Evolutionary conservation across 768 basidiomycete species (phyloP), one percentile per base, ranked within the genome.

Genomic region (Auriscalpium vulgare): DNA sequence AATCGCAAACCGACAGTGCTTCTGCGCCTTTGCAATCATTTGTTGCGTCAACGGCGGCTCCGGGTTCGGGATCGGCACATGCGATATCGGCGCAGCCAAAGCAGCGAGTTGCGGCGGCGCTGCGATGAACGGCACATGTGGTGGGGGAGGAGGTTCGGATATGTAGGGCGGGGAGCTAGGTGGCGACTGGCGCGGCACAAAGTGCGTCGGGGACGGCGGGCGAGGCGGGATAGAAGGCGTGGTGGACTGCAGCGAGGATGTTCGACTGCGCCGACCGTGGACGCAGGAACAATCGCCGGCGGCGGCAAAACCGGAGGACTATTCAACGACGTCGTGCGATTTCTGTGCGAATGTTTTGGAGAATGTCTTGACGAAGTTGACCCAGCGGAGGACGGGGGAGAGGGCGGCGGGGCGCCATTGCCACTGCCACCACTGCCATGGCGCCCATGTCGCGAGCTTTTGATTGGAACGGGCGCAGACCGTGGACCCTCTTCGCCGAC

Each of bases 1-100:
- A 56, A 97, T 91, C 8, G 95, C 95, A 72, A 88, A 97, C 53
- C 81, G 80, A 62, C 93, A 93, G 63, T 95, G 93, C 67, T 90
- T 97, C 76, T 99, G 95, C 13, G 82, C 83, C 59, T 86, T 82
- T 17, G 84, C 76, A 23, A 97, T 78, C 53, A 84, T 66, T 52
- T 73, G 74, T 4, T 88, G 83, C 1, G 87, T 82, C 47, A 93
- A 69, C 36, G 61, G 57, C 2, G 62, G 59, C 29, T 29, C 29
- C 7, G 58, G 54, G 5, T 21, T 3, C n/a, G 58, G 54, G 5
- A 63, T 58, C 17, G 50, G 57, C 17, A 43, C 17, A 43, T 43
- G 40, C 14, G 40, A 43, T 6, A 43, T 43, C 19, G 65, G 44
- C 36, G 44, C 51, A 8, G 23, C 14, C 10, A 51, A 47, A 21